A percentile compares a stretch with the other conserved stretches of the same genome.
phyloP scores from a whole-genome alignment of 768 basidiomycete genomes.

The Suillus discolor region DNA sequence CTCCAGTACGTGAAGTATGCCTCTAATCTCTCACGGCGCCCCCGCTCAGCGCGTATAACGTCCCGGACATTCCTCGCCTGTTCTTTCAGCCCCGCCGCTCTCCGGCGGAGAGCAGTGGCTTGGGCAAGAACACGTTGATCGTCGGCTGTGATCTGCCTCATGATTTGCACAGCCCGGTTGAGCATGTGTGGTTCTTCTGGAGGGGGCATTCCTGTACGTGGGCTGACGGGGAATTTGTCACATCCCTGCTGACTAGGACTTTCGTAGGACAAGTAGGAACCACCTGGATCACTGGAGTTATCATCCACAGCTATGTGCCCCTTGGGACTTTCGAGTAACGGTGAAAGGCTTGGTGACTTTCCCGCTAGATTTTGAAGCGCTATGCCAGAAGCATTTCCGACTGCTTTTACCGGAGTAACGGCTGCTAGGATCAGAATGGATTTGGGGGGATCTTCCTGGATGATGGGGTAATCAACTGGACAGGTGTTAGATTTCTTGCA shows the following conservation, averaged over 20 bases:
- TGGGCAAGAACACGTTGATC: slow-evolving; percentile 20
- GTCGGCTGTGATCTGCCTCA: slow-evolving; percentile 24
- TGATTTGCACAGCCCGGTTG: slow-evolving; percentile 26
- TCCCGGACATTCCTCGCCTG: slow-evolving; percentile 26
- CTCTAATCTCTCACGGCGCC: slow-evolving; percentile 30
- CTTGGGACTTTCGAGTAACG: neutral
- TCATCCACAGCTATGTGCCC: neutral
- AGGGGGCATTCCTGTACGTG: slow-evolving; percentile 23
- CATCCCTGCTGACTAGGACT: neutral
- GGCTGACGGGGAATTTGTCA: slow-evolving; percentile 26
- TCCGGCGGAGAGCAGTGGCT: slow-evolving; percentile 14
- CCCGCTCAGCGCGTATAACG: slow-evolving; percentile 24
- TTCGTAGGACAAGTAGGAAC: slow-evolving; percentile 25
- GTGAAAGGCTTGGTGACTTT: neutral
- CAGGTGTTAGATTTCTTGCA: neutral
- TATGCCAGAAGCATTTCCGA: too few relatives aligned
- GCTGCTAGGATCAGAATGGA: neutral
- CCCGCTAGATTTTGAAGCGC: too few relatives aligned
- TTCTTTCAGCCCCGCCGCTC: slow-evolving; percentile 21
- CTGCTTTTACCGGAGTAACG: neutral
- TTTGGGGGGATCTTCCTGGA: neutral
- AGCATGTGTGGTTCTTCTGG: slow-evolving; percentile 21
- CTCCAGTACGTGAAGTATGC: slow-evolving; percentile 30
- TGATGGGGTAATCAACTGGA: neutral
- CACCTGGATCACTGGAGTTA: slow-evolving; percentile 23